A percentile compares a stretch with the other conserved stretches of the same genome.
These are phyloP conservation scores for Aschersonia sp. DNA, from an alignment of 2,329 filamentous ascomycete genomes.

Conservation along the genomic window DNA sequence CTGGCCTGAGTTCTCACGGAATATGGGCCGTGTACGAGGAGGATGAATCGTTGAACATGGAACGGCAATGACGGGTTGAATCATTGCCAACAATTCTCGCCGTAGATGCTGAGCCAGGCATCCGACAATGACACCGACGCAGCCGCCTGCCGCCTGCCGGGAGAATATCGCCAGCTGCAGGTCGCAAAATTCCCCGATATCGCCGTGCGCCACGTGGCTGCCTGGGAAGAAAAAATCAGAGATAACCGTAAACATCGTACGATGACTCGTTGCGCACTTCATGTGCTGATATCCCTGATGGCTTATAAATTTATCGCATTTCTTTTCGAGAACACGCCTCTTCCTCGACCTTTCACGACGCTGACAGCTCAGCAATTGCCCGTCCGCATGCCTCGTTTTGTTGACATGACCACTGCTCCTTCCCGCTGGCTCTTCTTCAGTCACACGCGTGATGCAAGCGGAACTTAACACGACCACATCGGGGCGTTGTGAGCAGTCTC, in stretches of 20 bases:
- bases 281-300: too few species aligned
- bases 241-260: not conserved
- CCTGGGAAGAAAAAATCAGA: not conserved
- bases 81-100: too few species aligned
- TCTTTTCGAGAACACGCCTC: not conserved
- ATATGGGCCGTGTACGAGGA: too few species aligned
- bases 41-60: too few species aligned
- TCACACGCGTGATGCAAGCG: slow-evolving; percentile 4
- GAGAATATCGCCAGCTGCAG: slow-evolving; percentile 1
- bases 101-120: not conserved
- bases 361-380: not conserved
- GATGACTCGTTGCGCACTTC: not conserved
- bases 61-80: too few species aligned
- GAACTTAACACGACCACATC: slow-evolving; percentile 1
- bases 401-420: slow-evolving; percentile 4
- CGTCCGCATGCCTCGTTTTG: not conserved
- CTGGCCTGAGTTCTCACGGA: too few species aligned
- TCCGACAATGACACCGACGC: not conserved
- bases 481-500: slow-evolving; percentile 1
- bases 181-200: not conserved
- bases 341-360: not conserved
- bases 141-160: not conserved
- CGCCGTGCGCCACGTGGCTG: slow-evolving; percentile 3
- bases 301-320: too few species aligned
- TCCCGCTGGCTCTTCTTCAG: slow-evolving; percentile 2